These are phyloP conservation scores for Dactylis glomerata DNA, from an alignment of 176 grass and related monocot genomes.

Conservation along the genomic window DNA sequence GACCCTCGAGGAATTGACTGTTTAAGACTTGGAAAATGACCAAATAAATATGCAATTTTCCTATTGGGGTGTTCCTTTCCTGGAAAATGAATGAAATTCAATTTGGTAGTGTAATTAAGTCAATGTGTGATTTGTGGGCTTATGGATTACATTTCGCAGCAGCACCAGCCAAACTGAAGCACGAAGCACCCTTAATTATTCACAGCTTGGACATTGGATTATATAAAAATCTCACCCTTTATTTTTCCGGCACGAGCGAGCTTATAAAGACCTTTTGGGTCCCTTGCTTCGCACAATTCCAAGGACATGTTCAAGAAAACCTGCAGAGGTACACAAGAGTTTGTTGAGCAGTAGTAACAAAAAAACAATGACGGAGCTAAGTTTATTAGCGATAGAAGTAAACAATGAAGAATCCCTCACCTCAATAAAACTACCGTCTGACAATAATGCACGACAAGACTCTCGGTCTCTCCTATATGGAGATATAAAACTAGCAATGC, in stretches of 20 bases:
- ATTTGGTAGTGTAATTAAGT: background rate
- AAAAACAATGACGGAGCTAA: background rate
- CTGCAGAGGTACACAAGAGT: conserved; percentile 28
- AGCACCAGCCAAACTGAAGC: background rate
- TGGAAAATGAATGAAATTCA: background rate
- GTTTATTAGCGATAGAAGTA: background rate
- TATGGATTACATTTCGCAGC: background rate
- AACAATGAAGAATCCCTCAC: conserved; percentile 39
- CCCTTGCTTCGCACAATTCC: conserved; percentile 89
- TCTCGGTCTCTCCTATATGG: conserved; percentile 82
- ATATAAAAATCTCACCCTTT: conserved; percentile 56
- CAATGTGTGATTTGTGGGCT: background rate
- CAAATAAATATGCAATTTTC: background rate
- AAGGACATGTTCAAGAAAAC: conserved; percentile 99
- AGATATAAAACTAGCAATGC: conserved; percentile 98
- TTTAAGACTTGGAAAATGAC: background rate
- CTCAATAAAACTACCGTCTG: conserved; percentile 84
- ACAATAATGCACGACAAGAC: conserved; percentile 68
- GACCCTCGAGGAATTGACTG: background rate
- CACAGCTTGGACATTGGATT: background rate
- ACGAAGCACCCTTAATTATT: background rate
- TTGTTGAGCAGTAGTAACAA: background rate
- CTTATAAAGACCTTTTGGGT: conserved; percentile 97
- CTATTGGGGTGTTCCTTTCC: background rate
- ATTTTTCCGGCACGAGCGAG: conserved; percentile 96